Percentiles rank a stretch among this genome's conserved stretches.
phyloP scores from a whole-genome alignment of 1,139 yeast species.

The Kodamaea fungicola region DNA sequence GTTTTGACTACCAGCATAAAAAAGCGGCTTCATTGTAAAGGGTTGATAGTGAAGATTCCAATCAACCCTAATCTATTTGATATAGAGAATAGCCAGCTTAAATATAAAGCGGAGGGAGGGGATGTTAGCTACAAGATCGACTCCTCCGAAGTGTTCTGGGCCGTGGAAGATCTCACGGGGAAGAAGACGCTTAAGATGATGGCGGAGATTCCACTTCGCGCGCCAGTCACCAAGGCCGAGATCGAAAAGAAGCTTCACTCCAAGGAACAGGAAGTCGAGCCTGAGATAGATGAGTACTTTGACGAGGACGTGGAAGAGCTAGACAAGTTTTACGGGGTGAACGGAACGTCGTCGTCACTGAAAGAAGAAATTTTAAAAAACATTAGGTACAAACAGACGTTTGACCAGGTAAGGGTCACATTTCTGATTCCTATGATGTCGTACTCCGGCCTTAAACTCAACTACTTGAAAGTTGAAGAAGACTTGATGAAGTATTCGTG shows the following conservation, averaged over 20 bases:
- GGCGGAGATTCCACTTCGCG: conserved; percentile 36
- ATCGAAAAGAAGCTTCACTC: conserved; percentile 8
- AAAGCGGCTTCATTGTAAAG: conserved; percentile 33
- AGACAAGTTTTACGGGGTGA: conserved; percentile 43
- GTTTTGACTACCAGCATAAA: conserved; percentile 33
- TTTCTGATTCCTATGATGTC: conserved; percentile 43
- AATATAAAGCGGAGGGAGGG: conserved; percentile 42
- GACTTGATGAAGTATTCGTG: conserved; percentile 42
- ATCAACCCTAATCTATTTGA: conserved; percentile 33
- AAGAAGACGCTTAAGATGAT: conserved; percentile 39
- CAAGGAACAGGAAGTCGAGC: background rate
- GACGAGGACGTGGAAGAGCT: conserved; percentile 26
- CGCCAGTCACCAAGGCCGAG: conserved; percentile 1
- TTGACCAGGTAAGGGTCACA: conserved; percentile 27
- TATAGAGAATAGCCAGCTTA: conserved; percentile 23
- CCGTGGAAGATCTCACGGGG: conserved; percentile 55
- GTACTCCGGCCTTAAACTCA: conserved; percentile 40
- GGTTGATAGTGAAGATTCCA: conserved; percentile 33
- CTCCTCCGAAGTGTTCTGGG: conserved; percentile 59
- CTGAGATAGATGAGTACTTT: conserved; percentile 5
- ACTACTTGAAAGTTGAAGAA: conserved; percentile 41
- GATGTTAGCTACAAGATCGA: conserved; percentile 39
- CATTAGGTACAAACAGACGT: conserved; percentile 14
- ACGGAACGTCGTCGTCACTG: conserved; percentile 32
- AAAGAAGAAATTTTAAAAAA: conserved; percentile 13